These are phyloP conservation scores for Alternaria brassicicola DNA, from an alignment of 2,329 filamentous ascomycete species.

Conservation along the genomic window DNA sequence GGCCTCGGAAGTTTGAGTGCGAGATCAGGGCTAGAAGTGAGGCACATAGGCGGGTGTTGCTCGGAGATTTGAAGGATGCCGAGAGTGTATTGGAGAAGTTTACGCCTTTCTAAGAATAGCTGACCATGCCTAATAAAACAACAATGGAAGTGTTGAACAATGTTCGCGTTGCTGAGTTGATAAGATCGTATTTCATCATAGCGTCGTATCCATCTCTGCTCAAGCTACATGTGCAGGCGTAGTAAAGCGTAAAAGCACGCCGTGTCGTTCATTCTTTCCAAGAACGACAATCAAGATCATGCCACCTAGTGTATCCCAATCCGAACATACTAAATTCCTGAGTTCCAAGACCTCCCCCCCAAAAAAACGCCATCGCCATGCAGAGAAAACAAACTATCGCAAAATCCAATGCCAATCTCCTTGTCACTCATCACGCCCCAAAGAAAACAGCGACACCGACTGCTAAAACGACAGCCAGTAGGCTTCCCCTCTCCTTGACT, in stretches of 20 bases:
- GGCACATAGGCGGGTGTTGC: slow-evolving; percentile 36
- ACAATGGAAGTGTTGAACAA: neutral
- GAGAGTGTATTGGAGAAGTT: slow-evolving; percentile 44
- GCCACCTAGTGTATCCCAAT: neutral
- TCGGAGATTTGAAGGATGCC: slow-evolving; percentile 37
- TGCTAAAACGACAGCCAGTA: slow-evolving; percentile 40
- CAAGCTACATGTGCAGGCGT: slow-evolving; percentile 1
- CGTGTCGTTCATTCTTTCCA: neutral
- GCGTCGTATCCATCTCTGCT: neutral
- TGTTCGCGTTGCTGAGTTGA: neutral
- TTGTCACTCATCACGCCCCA: slow-evolving; percentile 20
- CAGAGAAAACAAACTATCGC: slow-evolving; percentile 18
- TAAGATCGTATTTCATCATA: neutral
- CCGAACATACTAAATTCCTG: neutral
- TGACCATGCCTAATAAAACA: neutral
- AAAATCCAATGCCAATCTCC: neutral
- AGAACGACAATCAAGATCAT: neutral
- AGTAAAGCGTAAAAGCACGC: neutral
- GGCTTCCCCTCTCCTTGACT: slow-evolving; percentile 22
- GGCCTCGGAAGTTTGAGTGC: slow-evolving; percentile 46
- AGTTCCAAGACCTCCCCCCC: neutral
- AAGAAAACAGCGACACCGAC: slow-evolving; percentile 39
- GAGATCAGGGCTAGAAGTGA: slow-evolving; percentile 43
- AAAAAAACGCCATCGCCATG: slow-evolving; percentile 13
- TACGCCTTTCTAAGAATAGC: slow-evolving; percentile 42